Evolutionary conservation across 1,139 yeast species (phyloP).

Genomic region (Arxiozyma slooffiae): DNA sequence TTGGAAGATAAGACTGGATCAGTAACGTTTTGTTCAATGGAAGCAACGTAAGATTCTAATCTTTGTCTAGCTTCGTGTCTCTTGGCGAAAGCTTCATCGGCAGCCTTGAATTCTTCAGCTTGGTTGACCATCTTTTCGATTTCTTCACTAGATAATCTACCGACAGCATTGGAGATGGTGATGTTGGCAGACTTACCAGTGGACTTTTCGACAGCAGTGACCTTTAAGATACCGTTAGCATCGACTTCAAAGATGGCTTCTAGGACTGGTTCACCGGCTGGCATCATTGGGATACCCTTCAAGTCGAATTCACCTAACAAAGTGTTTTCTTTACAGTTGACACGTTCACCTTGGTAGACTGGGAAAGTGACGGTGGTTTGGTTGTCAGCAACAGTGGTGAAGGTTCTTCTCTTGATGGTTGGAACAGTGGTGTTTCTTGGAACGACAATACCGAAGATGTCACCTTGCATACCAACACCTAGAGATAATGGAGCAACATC

Average conservation of each 20-base stretch:
- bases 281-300: slow-evolving; percentile 98
- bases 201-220: slow-evolving; percentile 97
- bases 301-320: slow-evolving; percentile 99
- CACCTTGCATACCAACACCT: slow-evolving; percentile 99
- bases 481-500: slow-evolving; percentile 98
- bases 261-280: slow-evolving; percentile 99
- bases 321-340: slow-evolving; percentile 98
- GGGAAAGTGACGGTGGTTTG: slow-evolving; percentile 99
- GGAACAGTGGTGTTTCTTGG: slow-evolving; percentile 99
- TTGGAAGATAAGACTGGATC: slow-evolving; percentile 98
- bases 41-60: slow-evolving; percentile 97
- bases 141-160: slow-evolving; percentile 96
- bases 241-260: slow-evolving; percentile 99
- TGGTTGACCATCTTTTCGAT: slow-evolving; percentile 97
- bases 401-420: slow-evolving; percentile 98
- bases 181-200: slow-evolving; percentile 99
- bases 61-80: slow-evolving; percentile 99
- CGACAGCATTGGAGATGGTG: slow-evolving; percentile 98
- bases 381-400: slow-evolving; percentile 99
- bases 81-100: slow-evolving; percentile 99
- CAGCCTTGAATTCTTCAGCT: slow-evolving; percentile 98
- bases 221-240: slow-evolving; percentile 99
- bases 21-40: slow-evolving; percentile 92
- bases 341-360: slow-evolving; percentile 99
- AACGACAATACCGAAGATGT: slow-evolving; percentile 96